phyloP scores from a whole-genome alignment of 768 basidiomycete species.

The Termitomyces sp. region DNA sequence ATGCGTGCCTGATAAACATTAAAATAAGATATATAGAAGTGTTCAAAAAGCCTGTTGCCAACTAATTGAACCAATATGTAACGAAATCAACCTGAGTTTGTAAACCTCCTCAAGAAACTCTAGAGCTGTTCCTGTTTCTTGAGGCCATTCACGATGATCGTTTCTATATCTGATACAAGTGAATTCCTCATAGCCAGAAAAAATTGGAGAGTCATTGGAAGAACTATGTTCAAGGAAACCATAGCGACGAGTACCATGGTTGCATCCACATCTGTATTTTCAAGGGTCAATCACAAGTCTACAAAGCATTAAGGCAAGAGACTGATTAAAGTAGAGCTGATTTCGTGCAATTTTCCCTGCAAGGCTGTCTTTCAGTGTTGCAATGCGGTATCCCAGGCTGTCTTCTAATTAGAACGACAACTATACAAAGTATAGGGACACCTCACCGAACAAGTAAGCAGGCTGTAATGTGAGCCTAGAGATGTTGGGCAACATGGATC shows the following conservation, averaged over 20 bases:
- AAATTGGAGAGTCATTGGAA: background rate
- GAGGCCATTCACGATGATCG: no score
- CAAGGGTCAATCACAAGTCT: background rate
- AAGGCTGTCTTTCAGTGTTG: background rate
- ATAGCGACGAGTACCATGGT: slow-evolving; percentile 1
- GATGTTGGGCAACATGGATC: background rate
- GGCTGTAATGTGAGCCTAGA: background rate
- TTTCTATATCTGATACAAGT: no score
- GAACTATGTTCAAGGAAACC: background rate
- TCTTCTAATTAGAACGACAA: background rate
- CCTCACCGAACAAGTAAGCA: background rate
- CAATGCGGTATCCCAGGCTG: background rate
- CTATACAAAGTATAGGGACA: background rate
- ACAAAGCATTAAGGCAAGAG: background rate
- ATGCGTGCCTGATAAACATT: no score
- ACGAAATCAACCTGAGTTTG: no score
- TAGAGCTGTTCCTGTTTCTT: no score
- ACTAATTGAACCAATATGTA: no score
- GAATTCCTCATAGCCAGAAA: no score
- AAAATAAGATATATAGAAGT: no score
- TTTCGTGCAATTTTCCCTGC: background rate
- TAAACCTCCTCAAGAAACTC: no score
- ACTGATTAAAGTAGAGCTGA: background rate
- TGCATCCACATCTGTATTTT: background rate
- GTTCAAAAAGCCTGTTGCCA: no score